Base-by-base conservation (phyloP, 805 yeast species). In the Sugiyamaella mastotermitis region DNA sequence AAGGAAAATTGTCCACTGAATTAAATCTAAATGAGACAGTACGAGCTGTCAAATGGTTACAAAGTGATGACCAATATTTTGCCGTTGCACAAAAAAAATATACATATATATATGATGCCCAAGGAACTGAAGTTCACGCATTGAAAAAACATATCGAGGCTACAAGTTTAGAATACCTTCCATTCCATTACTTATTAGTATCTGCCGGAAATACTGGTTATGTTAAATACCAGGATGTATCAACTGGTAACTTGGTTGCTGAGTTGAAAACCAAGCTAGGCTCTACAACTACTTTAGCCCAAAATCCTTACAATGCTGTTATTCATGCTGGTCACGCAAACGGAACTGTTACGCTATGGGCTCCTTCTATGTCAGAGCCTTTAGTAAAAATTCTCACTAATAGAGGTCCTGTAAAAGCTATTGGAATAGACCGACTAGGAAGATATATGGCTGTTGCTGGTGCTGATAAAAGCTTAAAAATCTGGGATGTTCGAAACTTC, bases 41-140 rank as follows among this genome's bases (percentile, higher is more conserved):
- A 8, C 75, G 84, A 53, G 92, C 88, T 2, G 96, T 88, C 18
- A 83, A 87, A 54, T 87, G 83, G 62, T 67, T 92, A 45, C 97
- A 90, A 54, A 87, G 82, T 55, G 94, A 88, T 56, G 42, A 47
- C 39, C 96, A 87, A 61, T 87, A 69, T 61, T 87, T 85, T 65
- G 99, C 99, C 0, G 95, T 80, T 13, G 97, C 99, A 1, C 99
- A 92, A 64, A 88, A 87, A 63, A 88, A 86, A 59, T 85, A 90
- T 61, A 83, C 92, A 0, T 92, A 81, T 58, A 83, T 92, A 25
- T 92, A 92, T 60, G 96, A 92, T 61, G 80, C 80, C 48, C 76
- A 80, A 45, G 99, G 99, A 20, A 71, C 81, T 38, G 99, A 92
- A 68, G 64, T 92, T 43, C 99, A 92, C 62, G 76, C 94, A 53